phyloP scores from a whole-genome alignment of 1,284 basidiomycete species.

The Thecaphora thlaspeos region DNA sequence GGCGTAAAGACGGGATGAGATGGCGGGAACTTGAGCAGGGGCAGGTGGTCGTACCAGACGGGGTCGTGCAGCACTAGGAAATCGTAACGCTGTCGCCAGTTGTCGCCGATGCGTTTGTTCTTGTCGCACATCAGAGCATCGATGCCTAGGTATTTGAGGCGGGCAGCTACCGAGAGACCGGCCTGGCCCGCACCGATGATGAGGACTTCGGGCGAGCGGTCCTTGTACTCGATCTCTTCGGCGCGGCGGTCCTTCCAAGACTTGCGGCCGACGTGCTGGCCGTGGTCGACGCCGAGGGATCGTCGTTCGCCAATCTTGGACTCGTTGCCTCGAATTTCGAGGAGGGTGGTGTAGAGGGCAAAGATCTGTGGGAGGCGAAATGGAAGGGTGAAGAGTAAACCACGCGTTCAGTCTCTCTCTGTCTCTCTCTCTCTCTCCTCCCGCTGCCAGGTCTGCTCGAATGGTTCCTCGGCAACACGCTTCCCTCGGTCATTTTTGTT shows the following conservation, averaged over 20 bases:
- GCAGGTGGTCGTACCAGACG: slow-evolving; percentile 16
- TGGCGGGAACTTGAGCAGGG: slow-evolving; percentile 5
- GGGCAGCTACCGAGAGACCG: slow-evolving; percentile 66
- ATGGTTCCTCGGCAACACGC: slow-evolving; percentile 40
- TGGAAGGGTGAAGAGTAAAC: too few species aligned
- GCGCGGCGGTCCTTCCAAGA: slow-evolving; percentile 3
- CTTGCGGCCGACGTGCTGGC: slow-evolving; percentile 1
- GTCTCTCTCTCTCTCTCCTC: too few species aligned
- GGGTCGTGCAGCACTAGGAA: slow-evolving; percentile 51
- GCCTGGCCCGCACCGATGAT: slow-evolving; percentile 68
- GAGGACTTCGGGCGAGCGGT: slow-evolving; percentile 3
- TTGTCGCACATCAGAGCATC: slow-evolving; percentile 65
- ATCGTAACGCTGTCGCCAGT: slow-evolving; percentile 60
- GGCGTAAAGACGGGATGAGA: slow-evolving; percentile 51
- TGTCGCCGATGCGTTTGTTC: slow-evolving; percentile 64
- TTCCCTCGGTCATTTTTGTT: slow-evolving; percentile 38
- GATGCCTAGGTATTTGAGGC: slow-evolving; percentile 65
- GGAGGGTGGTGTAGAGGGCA: slow-evolving; percentile 5
- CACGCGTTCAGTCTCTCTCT: too few species aligned
- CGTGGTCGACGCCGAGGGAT: slow-evolving; percentile 5
- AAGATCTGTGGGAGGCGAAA: neutral
- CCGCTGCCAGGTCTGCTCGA: slow-evolving; percentile 16
- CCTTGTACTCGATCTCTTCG: slow-evolving; percentile 4
- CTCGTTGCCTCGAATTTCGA: slow-evolving; percentile 7
- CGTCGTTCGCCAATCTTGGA: neutral